A percentile compares a stretch with the other conserved stretches of the same genome.
Evolutionary conservation across 1,284 basidiomycete genomes (phyloP).

Genomic region (Cutaneotrichosporon sp.): DNA sequence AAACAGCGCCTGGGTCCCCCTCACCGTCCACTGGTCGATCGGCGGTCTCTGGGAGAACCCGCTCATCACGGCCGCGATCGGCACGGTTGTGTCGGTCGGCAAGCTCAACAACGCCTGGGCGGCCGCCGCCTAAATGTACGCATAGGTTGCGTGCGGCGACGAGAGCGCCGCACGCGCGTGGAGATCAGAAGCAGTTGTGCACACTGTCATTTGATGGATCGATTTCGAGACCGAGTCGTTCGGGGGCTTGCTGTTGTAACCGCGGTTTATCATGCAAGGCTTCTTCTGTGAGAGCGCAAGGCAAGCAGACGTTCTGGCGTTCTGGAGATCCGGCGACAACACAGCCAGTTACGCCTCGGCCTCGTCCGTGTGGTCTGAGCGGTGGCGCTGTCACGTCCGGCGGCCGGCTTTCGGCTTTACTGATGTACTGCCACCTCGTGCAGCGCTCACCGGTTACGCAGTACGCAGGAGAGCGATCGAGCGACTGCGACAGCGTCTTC

Average conservation of each 20-base stretch:
- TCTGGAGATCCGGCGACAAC: too few relatives aligned
- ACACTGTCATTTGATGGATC: background rate
- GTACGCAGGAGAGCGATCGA: background rate
- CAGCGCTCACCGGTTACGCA: background rate
- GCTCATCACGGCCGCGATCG: conserved; percentile 39
- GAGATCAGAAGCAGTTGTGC: conserved; percentile 6
- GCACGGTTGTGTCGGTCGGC: conserved; percentile 21
- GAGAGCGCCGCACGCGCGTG: background rate
- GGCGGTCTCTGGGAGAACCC: conserved; percentile 48
- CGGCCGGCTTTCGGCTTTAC: background rate
- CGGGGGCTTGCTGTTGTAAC: background rate
- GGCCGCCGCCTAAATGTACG: background rate
- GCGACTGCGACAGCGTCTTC: too few relatives aligned
- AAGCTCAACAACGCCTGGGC: conserved; percentile 21
- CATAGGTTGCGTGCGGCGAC: background rate
- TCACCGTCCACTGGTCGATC: conserved; percentile 52
- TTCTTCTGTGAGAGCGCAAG: background rate
- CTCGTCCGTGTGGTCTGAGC: background rate
- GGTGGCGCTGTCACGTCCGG: background rate
- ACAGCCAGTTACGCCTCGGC: too few relatives aligned
- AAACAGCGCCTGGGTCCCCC: conserved; percentile 47
- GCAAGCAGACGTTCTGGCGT: too few relatives aligned
- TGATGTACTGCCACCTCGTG: background rate
- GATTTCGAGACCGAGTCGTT: background rate
- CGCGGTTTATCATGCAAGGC: conserved; percentile 2